These are phyloP conservation scores for Hemileia vastatrix DNA, from an alignment of 1,284 basidiomycete genomes.

Conservation along the genomic window DNA sequence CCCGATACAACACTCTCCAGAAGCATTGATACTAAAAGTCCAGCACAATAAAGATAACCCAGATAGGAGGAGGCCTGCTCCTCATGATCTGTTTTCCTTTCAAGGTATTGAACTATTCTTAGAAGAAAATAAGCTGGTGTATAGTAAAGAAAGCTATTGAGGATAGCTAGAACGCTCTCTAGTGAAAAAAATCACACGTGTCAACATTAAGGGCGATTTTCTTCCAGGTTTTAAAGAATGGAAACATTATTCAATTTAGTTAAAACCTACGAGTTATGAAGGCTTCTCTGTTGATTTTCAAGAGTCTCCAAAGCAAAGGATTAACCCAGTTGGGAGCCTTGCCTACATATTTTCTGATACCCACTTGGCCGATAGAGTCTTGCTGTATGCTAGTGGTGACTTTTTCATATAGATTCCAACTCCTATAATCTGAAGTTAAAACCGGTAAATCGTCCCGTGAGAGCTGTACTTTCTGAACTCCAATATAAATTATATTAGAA, in stretches of 20 bases:
- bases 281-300: not conserved
- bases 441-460: not conserved
- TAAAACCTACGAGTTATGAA: not conserved
- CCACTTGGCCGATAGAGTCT: not conserved
- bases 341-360: not conserved
- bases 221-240: not conserved
- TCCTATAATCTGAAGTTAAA: not conserved
- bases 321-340: not conserved
- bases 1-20: not conserved
- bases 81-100: not conserved
- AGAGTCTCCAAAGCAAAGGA: not conserved
- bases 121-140: not conserved
- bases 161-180: not conserved
- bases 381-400: not conserved
- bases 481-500: not conserved
- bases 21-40: not conserved
- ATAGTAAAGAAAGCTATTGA: conserved; percentile 1
- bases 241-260: not conserved
- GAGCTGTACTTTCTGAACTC: not conserved
- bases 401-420: conserved; percentile 1
- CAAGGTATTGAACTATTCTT: conserved; percentile 1
- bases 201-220: not conserved
- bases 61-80: not conserved
- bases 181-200: not conserved
- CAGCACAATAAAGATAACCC: conserved; percentile 1